A percentile compares a stretch with the other conserved stretches of the same genome.
Conservation (phyloP, 371 early-diverging fungal species). For the Circinella umbellata region DNA sequence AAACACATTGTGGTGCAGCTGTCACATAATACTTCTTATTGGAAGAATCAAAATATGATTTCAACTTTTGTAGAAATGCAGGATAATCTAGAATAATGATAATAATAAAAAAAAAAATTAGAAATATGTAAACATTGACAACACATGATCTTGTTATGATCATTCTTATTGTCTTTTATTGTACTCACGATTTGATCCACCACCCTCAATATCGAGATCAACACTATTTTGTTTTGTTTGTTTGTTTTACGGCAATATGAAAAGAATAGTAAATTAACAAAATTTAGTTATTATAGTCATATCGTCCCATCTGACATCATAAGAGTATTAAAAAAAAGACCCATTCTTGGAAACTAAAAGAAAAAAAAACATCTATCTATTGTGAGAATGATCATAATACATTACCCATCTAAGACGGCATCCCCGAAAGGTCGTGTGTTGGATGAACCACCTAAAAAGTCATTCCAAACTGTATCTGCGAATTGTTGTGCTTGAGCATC, state of each 20-base stretch:
- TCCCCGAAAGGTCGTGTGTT: slow-evolving; percentile 61
- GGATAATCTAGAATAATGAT: slow-evolving; percentile 49
- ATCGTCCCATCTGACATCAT: slow-evolving; percentile 3
- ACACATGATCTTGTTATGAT: not conserved
- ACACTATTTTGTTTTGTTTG: slow-evolving; percentile 37
- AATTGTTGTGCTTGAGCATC: slow-evolving; percentile 46
- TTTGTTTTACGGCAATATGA: not conserved
- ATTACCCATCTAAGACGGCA: slow-evolving; percentile 61
- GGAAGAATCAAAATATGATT: slow-evolving; percentile 36
- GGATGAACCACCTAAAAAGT: slow-evolving; percentile 60
- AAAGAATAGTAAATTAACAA: not conserved
- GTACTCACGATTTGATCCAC: slow-evolving; percentile 48
- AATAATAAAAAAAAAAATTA: too few relatives aligned
- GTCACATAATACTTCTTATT: slow-evolving; percentile 60
- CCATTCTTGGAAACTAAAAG: too few relatives aligned
- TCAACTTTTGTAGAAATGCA: slow-evolving; percentile 53
- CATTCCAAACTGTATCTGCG: slow-evolving; percentile 63
- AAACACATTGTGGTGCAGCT: slow-evolving; percentile 78
- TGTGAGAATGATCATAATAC: too few relatives aligned
- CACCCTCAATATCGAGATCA: slow-evolving; percentile 69
- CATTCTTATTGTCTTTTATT: too few relatives aligned
- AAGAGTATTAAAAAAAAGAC: too few relatives aligned
- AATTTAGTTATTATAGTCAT: not conserved
- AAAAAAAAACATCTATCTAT: too few relatives aligned
- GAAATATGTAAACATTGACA: not conserved